Base-by-base conservation (phyloP, 2,329 filamentous ascomycete genomes). In the Curvularia verruculosa region DNA sequence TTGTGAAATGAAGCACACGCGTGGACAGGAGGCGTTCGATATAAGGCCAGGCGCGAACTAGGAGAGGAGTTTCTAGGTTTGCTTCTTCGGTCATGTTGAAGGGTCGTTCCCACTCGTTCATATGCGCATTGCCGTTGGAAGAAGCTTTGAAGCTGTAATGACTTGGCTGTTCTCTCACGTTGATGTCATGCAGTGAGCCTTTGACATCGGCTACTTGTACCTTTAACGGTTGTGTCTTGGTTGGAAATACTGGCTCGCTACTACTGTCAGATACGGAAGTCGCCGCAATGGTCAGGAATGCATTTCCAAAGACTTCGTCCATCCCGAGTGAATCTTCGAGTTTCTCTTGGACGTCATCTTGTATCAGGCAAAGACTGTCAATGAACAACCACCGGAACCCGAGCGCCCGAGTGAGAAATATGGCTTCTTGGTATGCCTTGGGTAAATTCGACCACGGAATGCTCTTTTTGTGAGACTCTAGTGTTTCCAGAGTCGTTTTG, bases 361-460 rank as follows among this genome's bases (percentile, higher is more conserved):
- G 73, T 12, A 74, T 28, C 1, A 75, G 62, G 54, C 73, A 75
- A 10, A 75, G 53, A 3, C 68, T 61, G 53, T 78, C 75, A 34
- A 77, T 72, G 68, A 74, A 78, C 0, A 78, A 59, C 59, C 70
- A 77, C 5, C 69, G 68, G 40, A 77, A 65, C 3, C 73, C 73
- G n/a, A 77, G 63, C 28, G 70, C 66, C 31, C 70, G 64, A 2
- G 75, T 74, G n/a, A 76, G 61, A 6, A 69, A 52, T 6, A 77
- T 56, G 7, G 74, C 73, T 48, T 78, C 71, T 58, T 75, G 74
- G 34, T 76, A 71, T 3, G 71, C 68, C 48, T 59, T 70, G 13
- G 75, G 73, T 23, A 75, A 51, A 3, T 58, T 54, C 12, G 66
- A 57, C 70, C 69, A 74, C 13, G 66, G 52, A 29, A 75, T 71